Base-by-base conservation (phyloP, 129 eudicot genomes). In the Flaveria sonorensis region DNA sequence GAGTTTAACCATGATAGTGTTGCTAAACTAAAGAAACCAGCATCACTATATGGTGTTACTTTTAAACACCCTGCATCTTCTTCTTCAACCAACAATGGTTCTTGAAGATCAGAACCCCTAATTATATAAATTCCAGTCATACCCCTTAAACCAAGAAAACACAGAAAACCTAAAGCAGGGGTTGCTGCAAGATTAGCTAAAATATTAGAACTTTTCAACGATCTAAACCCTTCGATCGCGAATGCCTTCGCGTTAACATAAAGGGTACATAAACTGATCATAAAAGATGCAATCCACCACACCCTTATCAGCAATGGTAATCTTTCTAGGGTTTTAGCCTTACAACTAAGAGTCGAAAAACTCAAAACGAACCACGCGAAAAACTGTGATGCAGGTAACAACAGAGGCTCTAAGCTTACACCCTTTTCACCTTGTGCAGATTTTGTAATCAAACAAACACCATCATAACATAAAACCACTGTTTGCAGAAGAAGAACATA, bases 1-100 rank as follows among this genome's bases (percentile, higher is more conserved):
- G 94, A 86, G 62, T 85, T 91, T 68, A 95, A 68, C 99, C 99
- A 95, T 1, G 97, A 91, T 74, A 95, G 79, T 23, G 97, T 91
- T 36, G 83, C 89, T 78, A 89, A 82, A 81, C 96, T 88, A 74
- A 91, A 87, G 9, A 95, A 60, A 57, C 96, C 85, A 10, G 99
- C 97, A 32, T 87, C 90, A 72, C 83, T 78, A 42, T 89, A 95
- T 20, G 94, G 97, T 15, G 90, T 95, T 6, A 95, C 96, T 72
- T 77, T 95, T 51, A 87, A 85, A 80, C 90, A 89, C 69, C 90
- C 97, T 76, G 97, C 87, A 73, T 89, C 80, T 28, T 75, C 98
- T 72, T 91, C 97, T 79, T 91, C 92, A 74, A 55, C 72, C 47
- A 91, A 82, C 82, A 90, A 84, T 7, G 97, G 96, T 73, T 89